Conservation (phyloP, 352 stramenopile genomes). For the Pythium volutum region DNA sequence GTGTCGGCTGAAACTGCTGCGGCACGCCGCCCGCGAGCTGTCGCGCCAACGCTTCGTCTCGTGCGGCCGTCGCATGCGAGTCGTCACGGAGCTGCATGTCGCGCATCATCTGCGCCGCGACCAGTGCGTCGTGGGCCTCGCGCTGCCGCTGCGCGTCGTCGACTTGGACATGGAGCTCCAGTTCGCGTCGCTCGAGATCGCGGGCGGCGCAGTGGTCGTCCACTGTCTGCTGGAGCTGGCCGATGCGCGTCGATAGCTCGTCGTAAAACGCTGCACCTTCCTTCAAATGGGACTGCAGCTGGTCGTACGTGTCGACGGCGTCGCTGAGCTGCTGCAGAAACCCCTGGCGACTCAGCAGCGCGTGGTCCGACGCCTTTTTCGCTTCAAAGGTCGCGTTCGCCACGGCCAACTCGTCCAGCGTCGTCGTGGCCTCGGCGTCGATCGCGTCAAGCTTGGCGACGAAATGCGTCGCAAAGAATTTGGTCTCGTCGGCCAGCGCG, state of each 20-base stretch:
- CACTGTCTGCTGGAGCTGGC: constrained; percentile 69
- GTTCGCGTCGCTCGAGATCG: constrained; percentile 65
- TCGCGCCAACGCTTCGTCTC: constrained; percentile 55
- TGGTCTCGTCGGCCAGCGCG: constrained; percentile 49
- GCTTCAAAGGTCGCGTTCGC: constrained; percentile 58
- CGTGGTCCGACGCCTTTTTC: constrained; percentile 53
- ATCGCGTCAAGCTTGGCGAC: constrained; percentile 52
- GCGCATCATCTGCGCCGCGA: constrained; percentile 75
- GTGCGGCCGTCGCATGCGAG: not conserved
- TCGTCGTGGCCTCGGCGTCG: constrained; percentile 41
- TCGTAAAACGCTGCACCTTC: constrained; percentile 70
- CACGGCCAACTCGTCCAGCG: constrained; percentile 38
- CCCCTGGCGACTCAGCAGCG: constrained; percentile 48
- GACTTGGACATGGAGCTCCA: constrained; percentile 61
- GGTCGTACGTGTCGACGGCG: constrained; percentile 70
- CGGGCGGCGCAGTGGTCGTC: constrained; percentile 65
- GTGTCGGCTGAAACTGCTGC: constrained; percentile 24
- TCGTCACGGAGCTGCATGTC: constrained; percentile 46
- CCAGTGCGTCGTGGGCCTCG: constrained; percentile 43
- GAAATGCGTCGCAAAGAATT: constrained; percentile 63
- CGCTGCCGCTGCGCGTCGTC: constrained; percentile 54
- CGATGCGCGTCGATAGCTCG: constrained; percentile 49
- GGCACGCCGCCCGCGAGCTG: constrained; percentile 45
- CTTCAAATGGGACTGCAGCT: constrained; percentile 71
- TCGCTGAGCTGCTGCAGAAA: constrained; percentile 64